phyloP scores from a whole-genome alignment of 2,329 filamentous ascomycete genomes.

The Microcyclosporella mali region DNA sequence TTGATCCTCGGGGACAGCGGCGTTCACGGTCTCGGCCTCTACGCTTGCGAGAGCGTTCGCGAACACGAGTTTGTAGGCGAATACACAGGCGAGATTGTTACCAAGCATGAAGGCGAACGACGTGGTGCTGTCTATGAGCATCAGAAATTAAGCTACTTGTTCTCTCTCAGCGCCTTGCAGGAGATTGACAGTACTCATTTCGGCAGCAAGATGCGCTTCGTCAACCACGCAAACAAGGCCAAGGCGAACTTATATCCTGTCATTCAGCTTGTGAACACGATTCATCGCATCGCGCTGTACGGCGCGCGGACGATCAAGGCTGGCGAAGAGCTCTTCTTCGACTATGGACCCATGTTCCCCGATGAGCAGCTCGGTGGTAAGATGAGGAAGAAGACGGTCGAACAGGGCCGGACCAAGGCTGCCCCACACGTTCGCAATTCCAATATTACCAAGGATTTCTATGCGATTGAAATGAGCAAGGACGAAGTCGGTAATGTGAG shows the following conservation, averaged over 20 bases:
- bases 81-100: slow-evolving; percentile 73
- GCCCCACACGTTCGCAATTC: slow-evolving; percentile 21
- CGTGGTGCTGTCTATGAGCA: slow-evolving; percentile 60
- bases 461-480: slow-evolving; percentile 7
- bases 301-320: slow-evolving; percentile 60
- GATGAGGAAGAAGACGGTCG: slow-evolving; percentile 10
- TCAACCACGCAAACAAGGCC: slow-evolving; percentile 64
- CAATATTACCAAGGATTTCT: slow-evolving; percentile 18
- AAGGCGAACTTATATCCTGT: slow-evolving; percentile 58
- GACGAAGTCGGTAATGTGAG: not conserved
- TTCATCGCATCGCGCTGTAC: slow-evolving; percentile 67
- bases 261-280: slow-evolving; percentile 67
- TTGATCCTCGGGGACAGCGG: slow-evolving; percentile 65
- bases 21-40: slow-evolving; percentile 70
- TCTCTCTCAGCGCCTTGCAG: slow-evolving; percentile 48
- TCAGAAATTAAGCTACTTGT: slow-evolving; percentile 58
- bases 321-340: slow-evolving; percentile 75
- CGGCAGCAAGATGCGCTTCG: slow-evolving; percentile 76
- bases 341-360: slow-evolving; percentile 54
- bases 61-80: slow-evolving; percentile 72
- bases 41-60: slow-evolving; percentile 60
- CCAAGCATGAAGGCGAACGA: slow-evolving; percentile 61
- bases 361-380: slow-evolving; percentile 23
- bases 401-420: slow-evolving; percentile 9
- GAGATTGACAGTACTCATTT: slow-evolving; percentile 66